Evolutionary conservation across 1,139 yeast genomes (phyloP), one percentile per base, ranked within the genome.

Genomic region (Blastobotrys proliferans): DNA sequence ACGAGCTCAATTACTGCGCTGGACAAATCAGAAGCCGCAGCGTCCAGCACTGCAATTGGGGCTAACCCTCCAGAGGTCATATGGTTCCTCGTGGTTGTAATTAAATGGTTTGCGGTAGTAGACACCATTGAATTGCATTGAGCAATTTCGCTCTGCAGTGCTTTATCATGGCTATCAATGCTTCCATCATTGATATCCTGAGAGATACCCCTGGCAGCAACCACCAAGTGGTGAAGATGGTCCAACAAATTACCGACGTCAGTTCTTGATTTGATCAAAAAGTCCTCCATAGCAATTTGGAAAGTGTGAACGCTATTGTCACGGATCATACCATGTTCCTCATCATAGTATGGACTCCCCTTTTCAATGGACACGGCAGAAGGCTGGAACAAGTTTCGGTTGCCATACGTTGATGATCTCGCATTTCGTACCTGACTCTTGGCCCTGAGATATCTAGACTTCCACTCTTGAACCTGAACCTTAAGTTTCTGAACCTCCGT

Each of bases 1-100:
- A 84, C 64, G 47, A 85, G 72, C 53, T 85, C 94, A 57, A 90
- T 80, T 11, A 87, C 74, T 1, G 88, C 73, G 55, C 81, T 82
- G 11, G 81, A 73, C 36, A 90, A 67, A 57, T 88, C 96, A 27
- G 86, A 76, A 9, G 87, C 69, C 0, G 97, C 83, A 20, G 90
- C 79, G 63, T 87, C 86, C 30, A 90, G 72, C 8, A 88, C 74
- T 27, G 84, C 69, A 44, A 74, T 74, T 1, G 97, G 97, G 42
- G 87, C 66, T 11, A 85, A 58, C 6, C 74, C 74, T 4, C 76
- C 69, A 49, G 84, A 81, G 5, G 79, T 67, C 1, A 86, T 79
- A 61, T 71, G 85, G 59, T 87, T 87, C 56, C 96, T 74, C 0
- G 94, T 76, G 0, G 92, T 76, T 3, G 95, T 80, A 39, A 90